Evolutionary conservation across 2,329 filamentous ascomycete genomes (phyloP).

Genomic region (Amauroascus niger): DNA sequence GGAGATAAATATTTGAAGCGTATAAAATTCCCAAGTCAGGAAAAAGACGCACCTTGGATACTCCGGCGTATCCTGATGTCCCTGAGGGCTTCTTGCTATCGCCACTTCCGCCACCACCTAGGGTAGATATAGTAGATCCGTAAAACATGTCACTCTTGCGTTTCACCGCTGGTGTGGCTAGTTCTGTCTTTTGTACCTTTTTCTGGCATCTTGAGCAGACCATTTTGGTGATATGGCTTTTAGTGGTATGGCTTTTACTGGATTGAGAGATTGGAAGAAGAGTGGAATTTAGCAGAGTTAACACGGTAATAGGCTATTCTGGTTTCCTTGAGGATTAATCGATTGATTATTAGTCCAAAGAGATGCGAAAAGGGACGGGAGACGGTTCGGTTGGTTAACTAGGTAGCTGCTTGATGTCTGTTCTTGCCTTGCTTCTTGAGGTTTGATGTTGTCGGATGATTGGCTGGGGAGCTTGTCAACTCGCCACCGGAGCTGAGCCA

Average conservation of each 20-base stretch:
- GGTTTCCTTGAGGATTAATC: not conserved
- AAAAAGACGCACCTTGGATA: constrained; percentile 45
- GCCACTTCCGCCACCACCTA: constrained; percentile 25
- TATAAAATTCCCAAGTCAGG: not conserved
- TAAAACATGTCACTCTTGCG: constrained; percentile 59
- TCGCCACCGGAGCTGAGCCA: constrained; percentile 5
- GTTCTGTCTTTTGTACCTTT: constrained; percentile 49
- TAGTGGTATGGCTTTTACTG: no score
- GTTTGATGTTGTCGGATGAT: constrained; percentile 4
- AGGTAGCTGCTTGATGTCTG: no score
- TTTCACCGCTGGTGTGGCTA: constrained; percentile 56
- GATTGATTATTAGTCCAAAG: not conserved
- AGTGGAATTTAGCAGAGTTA: no score
- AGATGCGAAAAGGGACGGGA: not conserved
- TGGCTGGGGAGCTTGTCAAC: not conserved
- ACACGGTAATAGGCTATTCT: no score
- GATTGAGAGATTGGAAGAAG: no score
- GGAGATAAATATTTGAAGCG: not conserved
- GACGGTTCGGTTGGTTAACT: not conserved
- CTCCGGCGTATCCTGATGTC: constrained; percentile 49
- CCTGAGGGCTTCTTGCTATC: constrained; percentile 39
- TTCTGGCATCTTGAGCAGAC: constrained; percentile 58
- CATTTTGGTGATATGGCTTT: constrained; percentile 38
- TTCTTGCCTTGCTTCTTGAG: not conserved
- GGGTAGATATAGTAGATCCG: constrained; percentile 43